Evolutionary conservation across 116 monocot genomes (phyloP), one percentile per base, ranked within the genome.

Genomic region (Papilionanthe hybrid): DNA sequence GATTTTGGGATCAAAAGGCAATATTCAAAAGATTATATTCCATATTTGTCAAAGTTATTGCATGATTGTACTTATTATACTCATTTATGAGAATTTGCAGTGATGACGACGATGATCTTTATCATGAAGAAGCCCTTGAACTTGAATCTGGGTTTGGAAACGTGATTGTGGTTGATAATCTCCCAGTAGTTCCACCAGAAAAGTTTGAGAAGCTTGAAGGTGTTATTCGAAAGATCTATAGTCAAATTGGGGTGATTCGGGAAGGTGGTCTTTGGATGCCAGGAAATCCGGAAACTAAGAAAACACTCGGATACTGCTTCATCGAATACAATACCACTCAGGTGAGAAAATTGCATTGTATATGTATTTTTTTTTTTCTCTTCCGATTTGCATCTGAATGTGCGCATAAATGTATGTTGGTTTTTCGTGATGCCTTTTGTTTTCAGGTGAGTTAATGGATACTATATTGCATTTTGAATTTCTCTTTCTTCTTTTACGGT

Each of bases 241-340:
- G 85, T 50, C 91, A 93, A 79, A 90, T 90, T 69, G 96, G 96
- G 5, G 81, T 82, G 13, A 90, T 96, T 0, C 87, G 68, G 72
- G 93, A 93, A 57, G 90, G 82, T 0, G 96, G 96, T 5, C 78
- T 96, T 23, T 92, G 87, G 87, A 96, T 96, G 93, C 96, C 96
- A 0, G 82, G 85, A 3, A 84, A 93, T 60, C 82, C 86, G 0
- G 89, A 93, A 15, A 92, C 84, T 8, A 67, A 90, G 43, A 93
- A 92, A 78, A 93, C 93, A 11, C 80, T 87, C 6, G 96, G 96
- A 1, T 96, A 86, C 63, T 96, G 96, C 75, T 96, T 93, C 81
- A 85, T 93, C 19, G 96, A 93, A 72, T 96, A 87, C 82, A 96
- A 86, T 75, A 92, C 96, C 19, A 79, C 88, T 25, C 88, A 93